phyloP scores from a whole-genome alignment of 495 filamentous ascomycete genomes.

The Letharia lupina region DNA sequence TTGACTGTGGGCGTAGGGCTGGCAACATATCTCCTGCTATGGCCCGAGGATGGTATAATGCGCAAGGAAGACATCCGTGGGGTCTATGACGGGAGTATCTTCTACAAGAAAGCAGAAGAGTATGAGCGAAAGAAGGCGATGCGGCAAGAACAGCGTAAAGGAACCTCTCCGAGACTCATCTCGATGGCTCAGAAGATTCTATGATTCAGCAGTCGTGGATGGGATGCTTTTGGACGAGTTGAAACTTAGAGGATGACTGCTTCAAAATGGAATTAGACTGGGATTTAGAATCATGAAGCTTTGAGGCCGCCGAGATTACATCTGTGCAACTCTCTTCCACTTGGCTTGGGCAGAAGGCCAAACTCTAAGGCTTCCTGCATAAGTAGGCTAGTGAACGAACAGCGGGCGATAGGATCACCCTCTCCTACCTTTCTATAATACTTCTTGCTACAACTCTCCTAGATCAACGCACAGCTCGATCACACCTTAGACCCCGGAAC shows the following conservation, averaged over 20 bases:
- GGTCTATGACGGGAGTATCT: slow-evolving; percentile 37
- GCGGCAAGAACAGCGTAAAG: not conserved
- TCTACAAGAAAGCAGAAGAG: slow-evolving; percentile 13
- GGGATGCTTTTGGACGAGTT: not conserved
- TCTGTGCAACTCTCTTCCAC: too few species aligned
- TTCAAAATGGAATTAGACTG: not conserved
- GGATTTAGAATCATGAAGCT: not conserved
- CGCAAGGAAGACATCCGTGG: slow-evolving; percentile 40
- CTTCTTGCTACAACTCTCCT: not conserved
- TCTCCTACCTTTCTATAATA: not conserved
- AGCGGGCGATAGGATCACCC: not conserved
- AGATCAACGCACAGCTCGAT: not conserved
- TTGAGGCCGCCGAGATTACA: too few species aligned
- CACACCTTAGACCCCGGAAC: not conserved
- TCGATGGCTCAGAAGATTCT: not conserved
- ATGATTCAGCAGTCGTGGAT: not conserved
- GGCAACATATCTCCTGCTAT: slow-evolving; percentile 41
- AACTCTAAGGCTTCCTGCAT: too few species aligned
- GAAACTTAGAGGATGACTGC: not conserved
- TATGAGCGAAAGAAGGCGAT: not conserved
- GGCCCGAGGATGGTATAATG: slow-evolving; percentile 35
- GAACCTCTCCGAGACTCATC: not conserved
- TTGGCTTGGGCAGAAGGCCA: too few species aligned
- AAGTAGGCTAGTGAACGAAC: too few species aligned
- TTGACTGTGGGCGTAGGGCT: slow-evolving; percentile 15